phyloP scores from a whole-genome alignment of 352 stramenopile species.

The Phytophthora lateralis region DNA sequence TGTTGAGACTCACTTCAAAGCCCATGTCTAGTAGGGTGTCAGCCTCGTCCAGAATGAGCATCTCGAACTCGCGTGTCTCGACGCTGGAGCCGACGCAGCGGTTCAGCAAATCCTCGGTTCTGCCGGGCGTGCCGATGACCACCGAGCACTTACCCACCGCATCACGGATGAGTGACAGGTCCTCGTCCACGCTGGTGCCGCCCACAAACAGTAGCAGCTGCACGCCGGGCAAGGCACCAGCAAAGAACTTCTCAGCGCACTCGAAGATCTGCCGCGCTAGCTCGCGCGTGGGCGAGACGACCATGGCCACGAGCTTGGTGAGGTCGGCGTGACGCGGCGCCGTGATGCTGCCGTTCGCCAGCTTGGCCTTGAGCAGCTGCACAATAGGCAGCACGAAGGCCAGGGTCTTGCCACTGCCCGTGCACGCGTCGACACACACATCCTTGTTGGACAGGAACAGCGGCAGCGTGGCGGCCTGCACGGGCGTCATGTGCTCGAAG shows the following conservation, averaged over 20 bases:
- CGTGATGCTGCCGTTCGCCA: constrained; percentile 65
- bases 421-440: constrained; percentile 95
- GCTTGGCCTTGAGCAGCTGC: constrained; percentile 85
- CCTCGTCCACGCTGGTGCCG: constrained; percentile 89
- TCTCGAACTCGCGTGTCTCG: constrained; percentile 94
- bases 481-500: constrained; percentile 92
- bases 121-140: constrained; percentile 84
- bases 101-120: constrained; percentile 88
- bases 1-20: constrained; percentile 95
- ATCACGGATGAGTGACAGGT: constrained; percentile 66
- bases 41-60: constrained; percentile 99
- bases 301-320: constrained; percentile 79
- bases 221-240: constrained; percentile 61
- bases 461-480: constrained; percentile 90
- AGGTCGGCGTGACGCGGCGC: constrained; percentile 51
- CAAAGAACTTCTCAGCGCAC: constrained; percentile 70
- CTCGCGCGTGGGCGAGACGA: constrained; percentile 91
- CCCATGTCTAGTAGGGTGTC: constrained; percentile 99
- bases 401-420: constrained; percentile 95
- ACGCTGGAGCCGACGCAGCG: constrained; percentile 77
- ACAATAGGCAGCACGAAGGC: constrained; percentile 95
- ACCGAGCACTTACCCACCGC: constrained; percentile 71
- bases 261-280: constrained; percentile 88
- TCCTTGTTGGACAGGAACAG: constrained; percentile 95
- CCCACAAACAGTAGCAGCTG: constrained; percentile 90